Evolutionary conservation across 257 asterid genomes (phyloP).

Genomic region (Plantago elongata): DNA sequence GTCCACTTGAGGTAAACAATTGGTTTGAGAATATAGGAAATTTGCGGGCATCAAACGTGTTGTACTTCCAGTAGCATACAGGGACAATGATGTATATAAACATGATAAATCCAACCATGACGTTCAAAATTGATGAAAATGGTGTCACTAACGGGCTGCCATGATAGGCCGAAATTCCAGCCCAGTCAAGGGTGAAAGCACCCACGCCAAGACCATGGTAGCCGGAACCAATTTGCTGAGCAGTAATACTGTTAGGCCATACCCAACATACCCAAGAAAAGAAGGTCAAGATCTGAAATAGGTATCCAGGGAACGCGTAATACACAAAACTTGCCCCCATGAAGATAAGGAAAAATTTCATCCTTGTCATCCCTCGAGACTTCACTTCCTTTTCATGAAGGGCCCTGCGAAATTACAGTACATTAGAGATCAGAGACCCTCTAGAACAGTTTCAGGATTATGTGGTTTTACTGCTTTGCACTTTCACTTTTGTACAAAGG

Average conservation of each 20-base stretch:
- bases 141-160: conserved; percentile 98
- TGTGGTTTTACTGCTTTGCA: not conserved
- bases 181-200: conserved; percentile 99
- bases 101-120: conserved; percentile 80
- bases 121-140: conserved; percentile 70
- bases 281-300: conserved; percentile 80
- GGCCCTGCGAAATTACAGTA: conserved; percentile 52
- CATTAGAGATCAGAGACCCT: not conserved
- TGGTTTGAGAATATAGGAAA: conserved; percentile 92
- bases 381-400: conserved; percentile 83
- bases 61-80: conserved; percentile 87
- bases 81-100: conserved; percentile 88
- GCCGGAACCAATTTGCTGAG: conserved; percentile 95
- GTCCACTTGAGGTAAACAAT: conserved; percentile 66
- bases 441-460: not conserved
- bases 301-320: conserved; percentile 84
- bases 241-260: conserved; percentile 84
- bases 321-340: conserved; percentile 70
- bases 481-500: not conserved
- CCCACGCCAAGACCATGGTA: conserved; percentile 96
- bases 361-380: conserved; percentile 69
- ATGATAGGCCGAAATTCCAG: conserved; percentile 94
- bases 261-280: conserved; percentile 99
- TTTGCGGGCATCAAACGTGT: conserved; percentile 80
- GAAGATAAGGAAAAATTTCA: conserved; percentile 75